Base-by-base conservation (phyloP, 2,329 filamentous ascomycete species). In the Hypoxylon sp. region DNA sequence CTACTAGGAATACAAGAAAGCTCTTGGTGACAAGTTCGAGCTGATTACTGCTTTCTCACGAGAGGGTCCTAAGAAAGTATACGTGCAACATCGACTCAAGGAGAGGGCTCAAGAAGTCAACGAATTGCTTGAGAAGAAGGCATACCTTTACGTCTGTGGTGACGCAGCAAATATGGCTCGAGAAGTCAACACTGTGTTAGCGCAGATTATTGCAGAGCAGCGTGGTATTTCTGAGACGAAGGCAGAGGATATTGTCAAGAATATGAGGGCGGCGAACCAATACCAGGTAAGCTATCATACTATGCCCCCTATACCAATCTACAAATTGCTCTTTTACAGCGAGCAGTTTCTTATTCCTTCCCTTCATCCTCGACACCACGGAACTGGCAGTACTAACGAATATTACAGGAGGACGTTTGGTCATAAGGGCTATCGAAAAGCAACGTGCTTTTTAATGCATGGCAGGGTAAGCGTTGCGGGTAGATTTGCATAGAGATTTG, bases 81-180 rank as follows among this genome's bases (percentile, higher is more conserved):
- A 99, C 78, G 96, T 99, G 22, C 96, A 99, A 83, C 94, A 99
- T 82, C 89, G 92, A 69, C 87, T 99, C 68, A 91, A 92, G 82
- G 93, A 98, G 81, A 87, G 90, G 56, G 90, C 92, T 66, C 88
- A 92, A 76, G 90, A 97, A 76, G 87, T 99, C 82, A 95, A 97
- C 82, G 90, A 95, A 72, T 89, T 99, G 0, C 86, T 99, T 8
- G 86, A 92, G 73, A 86, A 94, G 81, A 92, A 95, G 80, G 96
- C 94, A 4, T 98, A 96, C 82, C 95, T 99, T 81, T 99, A 99
- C 80, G 95, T 99, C 65, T 99, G 97, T 77, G 96, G 96, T 83
- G 96, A 99, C 79, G 97, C 97, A 0, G 93, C 96, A 63, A 95
- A 97, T 84, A 98, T 98, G 95, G 95, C 95, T 51, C 91, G 95